Conservation (phyloP, 2,329 filamentous ascomycete species). For the Hypomyces perniciosus region DNA sequence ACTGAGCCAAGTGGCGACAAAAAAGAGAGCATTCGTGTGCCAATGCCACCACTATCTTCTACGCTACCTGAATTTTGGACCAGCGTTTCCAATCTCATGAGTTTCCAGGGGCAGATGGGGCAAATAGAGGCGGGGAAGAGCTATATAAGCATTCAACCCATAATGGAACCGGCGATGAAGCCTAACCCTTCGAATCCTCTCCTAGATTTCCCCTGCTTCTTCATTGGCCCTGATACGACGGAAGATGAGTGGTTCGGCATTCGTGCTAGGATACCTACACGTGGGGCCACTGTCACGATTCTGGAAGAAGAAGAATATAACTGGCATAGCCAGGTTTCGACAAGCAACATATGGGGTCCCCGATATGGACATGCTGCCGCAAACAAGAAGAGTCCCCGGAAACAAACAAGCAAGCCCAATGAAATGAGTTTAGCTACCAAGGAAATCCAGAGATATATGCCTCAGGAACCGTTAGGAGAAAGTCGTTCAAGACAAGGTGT, state of each 20-base stretch:
- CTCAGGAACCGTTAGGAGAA: background rate
- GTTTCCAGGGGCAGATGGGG: background rate
- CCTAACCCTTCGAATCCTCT: conserved; percentile 4
- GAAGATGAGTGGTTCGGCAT: conserved; percentile 21
- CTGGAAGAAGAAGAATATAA: conserved; percentile 5
- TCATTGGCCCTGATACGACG: conserved; percentile 14
- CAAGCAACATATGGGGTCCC: conserved; percentile 20
- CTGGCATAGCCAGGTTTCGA: conserved; percentile 16
- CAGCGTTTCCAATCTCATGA: conserved; percentile 7
- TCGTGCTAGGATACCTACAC: conserved; percentile 17
- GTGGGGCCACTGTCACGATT: conserved; percentile 10
- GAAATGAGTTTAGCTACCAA: background rate
- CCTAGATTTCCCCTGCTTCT: conserved; percentile 10
- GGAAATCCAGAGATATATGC: background rate
- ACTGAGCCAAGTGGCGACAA: background rate
- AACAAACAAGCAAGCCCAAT: background rate
- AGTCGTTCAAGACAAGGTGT: no score
- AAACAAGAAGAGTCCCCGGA: background rate
- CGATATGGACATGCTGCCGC: conserved; percentile 6
- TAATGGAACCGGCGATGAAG: background rate
- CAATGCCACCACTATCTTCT: conserved; percentile 6
- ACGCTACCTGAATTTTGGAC: background rate
- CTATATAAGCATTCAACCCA: conserved; percentile 16
- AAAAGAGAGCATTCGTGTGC: background rate
- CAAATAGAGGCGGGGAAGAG: background rate